Evolutionary conservation across 1,284 basidiomycete genomes (phyloP), one percentile per base, ranked within the genome.

Genomic region (Lentinula novae-zelandiae): DNA sequence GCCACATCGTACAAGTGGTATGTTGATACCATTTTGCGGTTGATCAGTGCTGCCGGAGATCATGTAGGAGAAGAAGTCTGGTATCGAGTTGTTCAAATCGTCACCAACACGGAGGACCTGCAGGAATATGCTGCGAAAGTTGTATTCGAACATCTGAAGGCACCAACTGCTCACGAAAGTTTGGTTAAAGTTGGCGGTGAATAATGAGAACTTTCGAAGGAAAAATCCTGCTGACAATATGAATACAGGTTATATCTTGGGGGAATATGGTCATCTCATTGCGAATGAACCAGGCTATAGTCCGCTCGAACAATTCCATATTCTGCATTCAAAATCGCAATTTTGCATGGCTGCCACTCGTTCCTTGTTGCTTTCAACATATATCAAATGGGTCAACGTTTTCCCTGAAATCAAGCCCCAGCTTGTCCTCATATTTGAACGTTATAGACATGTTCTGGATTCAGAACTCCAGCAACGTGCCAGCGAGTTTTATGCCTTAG

Each of bases 311-410:
- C 97, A 99, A 70, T 98, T 99, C 74, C 92, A 95, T 67, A 82
- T 93, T 3, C 78, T 99, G 5, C 96, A 99, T 75, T 89, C 94
- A 4, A 98, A 98, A 72, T 96, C 96, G 33, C 95, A 96, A 72
- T 92, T 95, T 69, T 98, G 96, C 72, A 86, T 93, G 44, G 94
- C 96, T 1, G 80, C 95, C 33, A 99, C 97, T 5, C 87, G 96
- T 34, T 92, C 96, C 0, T 82, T 99, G 50, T 83, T 99, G 27
- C 79, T 99, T 13, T 96, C 96, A 6, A 98, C 97, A 0, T 99
- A 99, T 73, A 90, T 98, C 78, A 99, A 99, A 81, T 97, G 95
- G 96, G 93, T 98, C 64, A 99, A 99, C 73, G 89, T 99, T 58
- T 99, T 99, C 77, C 97, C 97, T 6, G 97, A 99, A 75, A 98